Conservation (phyloP, 306 rosid genomes). For the Nissolia schottii region DNA sequence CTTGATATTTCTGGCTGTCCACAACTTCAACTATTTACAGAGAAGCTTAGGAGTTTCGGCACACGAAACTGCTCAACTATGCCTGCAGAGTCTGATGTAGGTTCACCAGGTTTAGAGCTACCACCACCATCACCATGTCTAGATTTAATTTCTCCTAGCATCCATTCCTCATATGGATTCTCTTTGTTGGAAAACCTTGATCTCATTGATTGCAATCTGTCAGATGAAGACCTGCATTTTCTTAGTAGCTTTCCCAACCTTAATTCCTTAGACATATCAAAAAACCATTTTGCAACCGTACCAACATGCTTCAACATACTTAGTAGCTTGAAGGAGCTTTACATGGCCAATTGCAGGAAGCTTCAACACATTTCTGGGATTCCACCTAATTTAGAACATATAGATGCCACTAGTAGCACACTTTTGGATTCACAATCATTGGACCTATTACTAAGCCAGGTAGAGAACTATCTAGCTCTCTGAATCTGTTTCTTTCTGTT, state of each 20-base stretch:
- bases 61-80: background rate
- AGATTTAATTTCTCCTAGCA: constrained; percentile 4
- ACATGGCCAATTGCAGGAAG: constrained; percentile 21
- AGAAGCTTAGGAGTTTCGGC: background rate
- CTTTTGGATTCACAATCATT: constrained; percentile 18
- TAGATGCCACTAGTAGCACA: constrained; percentile 28
- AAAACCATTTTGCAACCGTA: constrained; percentile 22
- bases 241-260: constrained; percentile 4
- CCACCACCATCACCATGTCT: background rate
- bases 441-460: constrained; percentile 22
- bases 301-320: constrained; percentile 26
- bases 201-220: constrained; percentile 16
- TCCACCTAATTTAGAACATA: constrained; percentile 22
- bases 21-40: constrained; percentile 19
- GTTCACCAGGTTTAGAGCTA: constrained; percentile 20
- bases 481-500: background rate
- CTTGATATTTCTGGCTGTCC: constrained; percentile 31
- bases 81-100: background rate
- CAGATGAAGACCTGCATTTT: constrained; percentile 17
- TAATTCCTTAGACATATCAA: constrained; percentile 16
- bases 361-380: constrained; percentile 26
- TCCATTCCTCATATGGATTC: constrained; percentile 17
- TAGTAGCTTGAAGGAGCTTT: constrained; percentile 17
- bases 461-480: background rate
- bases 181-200: constrained; percentile 14